These are phyloP conservation scores for Panaeolus papilionaceus DNA, from an alignment of 768 basidiomycete species.

Conservation along the genomic window DNA sequence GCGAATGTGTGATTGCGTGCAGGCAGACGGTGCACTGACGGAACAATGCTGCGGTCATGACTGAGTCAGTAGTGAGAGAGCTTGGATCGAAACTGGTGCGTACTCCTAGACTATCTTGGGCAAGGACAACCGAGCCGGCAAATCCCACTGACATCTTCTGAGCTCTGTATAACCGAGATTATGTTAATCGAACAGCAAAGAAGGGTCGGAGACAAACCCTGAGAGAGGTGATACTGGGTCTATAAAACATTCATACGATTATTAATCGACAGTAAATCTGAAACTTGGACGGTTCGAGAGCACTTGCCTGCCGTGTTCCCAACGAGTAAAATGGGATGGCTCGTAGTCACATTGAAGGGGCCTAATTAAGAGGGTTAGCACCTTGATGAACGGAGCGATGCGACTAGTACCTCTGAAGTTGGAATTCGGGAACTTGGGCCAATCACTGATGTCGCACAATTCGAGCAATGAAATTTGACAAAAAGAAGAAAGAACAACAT, in stretches of 20 bases:
- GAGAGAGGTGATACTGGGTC: conserved; percentile 39
- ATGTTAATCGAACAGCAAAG: neutral
- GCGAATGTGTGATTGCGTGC: conserved; percentile 39
- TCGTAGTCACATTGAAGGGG: conserved; percentile 40
- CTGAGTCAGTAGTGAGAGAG: neutral
- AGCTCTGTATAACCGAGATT: conserved; percentile 33
- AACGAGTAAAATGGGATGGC: conserved; percentile 44
- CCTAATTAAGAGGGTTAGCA: no score
- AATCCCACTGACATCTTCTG: conserved; percentile 45
- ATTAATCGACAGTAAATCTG: neutral
- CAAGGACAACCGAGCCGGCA: conserved; percentile 44
- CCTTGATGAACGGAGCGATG: no score
- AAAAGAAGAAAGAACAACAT: neutral
- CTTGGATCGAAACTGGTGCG: conserved; percentile 13
- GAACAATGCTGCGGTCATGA: conserved; percentile 38
- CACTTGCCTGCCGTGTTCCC: conserved; percentile 46
- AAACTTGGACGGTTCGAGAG: neutral
- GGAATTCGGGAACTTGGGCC: neutral
- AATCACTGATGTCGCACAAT: neutral
- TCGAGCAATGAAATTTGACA: neutral
- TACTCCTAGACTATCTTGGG: conserved; percentile 49
- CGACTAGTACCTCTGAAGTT: conserved; percentile 33
- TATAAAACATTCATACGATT: conserved; percentile 4
- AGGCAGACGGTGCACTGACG: conserved; percentile 35
- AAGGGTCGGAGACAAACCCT: conserved; percentile 21